phyloP scores from a whole-genome alignment of 805 yeast genomes.

The Maudiozyma turicensis region DNA sequence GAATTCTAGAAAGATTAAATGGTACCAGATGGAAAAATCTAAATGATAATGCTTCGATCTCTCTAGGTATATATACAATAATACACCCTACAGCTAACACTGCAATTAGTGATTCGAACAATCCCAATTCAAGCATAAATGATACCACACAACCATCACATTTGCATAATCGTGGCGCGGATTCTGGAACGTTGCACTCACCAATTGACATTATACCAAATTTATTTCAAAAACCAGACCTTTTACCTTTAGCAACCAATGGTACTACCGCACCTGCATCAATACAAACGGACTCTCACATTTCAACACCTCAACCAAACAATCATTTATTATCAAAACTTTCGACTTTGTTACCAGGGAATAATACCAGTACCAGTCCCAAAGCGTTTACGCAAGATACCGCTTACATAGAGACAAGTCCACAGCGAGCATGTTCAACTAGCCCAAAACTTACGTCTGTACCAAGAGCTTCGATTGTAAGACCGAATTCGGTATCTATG shows the following conservation, averaged over 20 bases:
- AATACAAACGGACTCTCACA: background rate
- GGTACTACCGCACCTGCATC: background rate
- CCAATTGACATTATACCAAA: background rate
- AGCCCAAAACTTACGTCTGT: conserved; percentile 3
- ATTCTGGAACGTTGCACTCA: background rate
- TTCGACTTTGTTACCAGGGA: background rate
- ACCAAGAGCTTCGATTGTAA: background rate
- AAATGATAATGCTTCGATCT: conserved; percentile 54
- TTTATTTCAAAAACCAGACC: background rate
- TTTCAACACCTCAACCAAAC: background rate
- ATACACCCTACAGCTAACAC: background rate
- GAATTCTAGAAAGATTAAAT: conserved; percentile 44
- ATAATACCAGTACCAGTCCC: background rate
- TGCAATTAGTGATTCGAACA: too few species aligned
- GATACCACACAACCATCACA: background rate
- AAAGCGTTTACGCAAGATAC: background rate
- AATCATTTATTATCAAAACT: background rate
- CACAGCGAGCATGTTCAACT: conserved; percentile 10
- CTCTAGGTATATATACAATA: conserved; percentile 36
- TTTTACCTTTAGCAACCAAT: background rate
- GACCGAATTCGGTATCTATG: background rate
- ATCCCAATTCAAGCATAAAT: background rate
- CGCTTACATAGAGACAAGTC: conserved; percentile 2
- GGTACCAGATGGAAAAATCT: conserved; percentile 53
- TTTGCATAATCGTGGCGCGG: background rate